Conservation (phyloP, 305 asterid genomes). For the Solanum aculeatissimum region DNA sequence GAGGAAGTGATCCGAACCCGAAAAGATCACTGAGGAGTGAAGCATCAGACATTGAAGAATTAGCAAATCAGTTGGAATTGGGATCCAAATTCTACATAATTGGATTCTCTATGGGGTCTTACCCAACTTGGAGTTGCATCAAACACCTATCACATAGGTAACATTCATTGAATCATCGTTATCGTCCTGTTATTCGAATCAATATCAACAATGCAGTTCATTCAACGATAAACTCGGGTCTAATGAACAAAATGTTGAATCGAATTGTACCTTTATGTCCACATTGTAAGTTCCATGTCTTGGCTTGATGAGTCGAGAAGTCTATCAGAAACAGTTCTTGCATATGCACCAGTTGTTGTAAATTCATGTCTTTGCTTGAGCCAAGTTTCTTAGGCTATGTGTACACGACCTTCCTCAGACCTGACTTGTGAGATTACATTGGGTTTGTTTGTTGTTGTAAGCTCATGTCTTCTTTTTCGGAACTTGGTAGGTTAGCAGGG, state of each 20-base stretch:
- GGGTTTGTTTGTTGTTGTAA: background rate
- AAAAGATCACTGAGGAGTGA: slow-evolving; percentile 61
- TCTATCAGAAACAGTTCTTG: background rate
- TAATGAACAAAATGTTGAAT: background rate
- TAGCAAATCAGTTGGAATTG: slow-evolving; percentile 60
- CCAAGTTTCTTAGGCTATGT: background rate
- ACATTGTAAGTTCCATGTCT: background rate
- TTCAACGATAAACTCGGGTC: background rate
- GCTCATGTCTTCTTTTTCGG: background rate
- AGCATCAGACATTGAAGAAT: slow-evolving; percentile 74
- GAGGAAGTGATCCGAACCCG: slow-evolving; percentile 80
- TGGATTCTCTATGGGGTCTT: slow-evolving; percentile 78
- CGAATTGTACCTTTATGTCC: background rate
- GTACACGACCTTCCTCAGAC: background rate
- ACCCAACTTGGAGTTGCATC: slow-evolving; percentile 77
- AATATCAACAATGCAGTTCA: background rate
- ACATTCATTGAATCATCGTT: background rate
- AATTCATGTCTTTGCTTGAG: no score
- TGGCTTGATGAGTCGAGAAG: background rate
- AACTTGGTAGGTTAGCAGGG: slow-evolving; percentile 59
- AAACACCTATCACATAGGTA: slow-evolving; percentile 67
- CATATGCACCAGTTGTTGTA: no score
- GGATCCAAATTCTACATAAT: slow-evolving; percentile 65
- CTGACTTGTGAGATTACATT: background rate
- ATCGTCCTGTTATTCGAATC: background rate